These are phyloP conservation scores for Kazachstania sp. DNA, from an alignment of 1,139 yeast species.

Conservation along the genomic window DNA sequence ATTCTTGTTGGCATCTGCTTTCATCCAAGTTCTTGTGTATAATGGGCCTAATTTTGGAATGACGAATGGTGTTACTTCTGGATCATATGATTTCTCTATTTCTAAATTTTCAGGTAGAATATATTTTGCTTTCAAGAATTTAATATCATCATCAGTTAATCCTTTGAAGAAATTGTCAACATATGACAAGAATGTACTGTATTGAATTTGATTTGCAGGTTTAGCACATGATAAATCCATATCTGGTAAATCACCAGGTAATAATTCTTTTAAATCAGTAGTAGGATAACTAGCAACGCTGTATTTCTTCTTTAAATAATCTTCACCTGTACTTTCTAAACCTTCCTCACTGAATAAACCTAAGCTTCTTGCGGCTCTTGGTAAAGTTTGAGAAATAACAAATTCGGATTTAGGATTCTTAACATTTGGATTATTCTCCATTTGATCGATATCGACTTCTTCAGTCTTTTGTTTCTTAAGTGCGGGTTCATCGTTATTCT, in stretches of 20 bases:
- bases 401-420: constrained; percentile 75
- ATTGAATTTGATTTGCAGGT: constrained; percentile 88
- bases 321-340: constrained; percentile 55
- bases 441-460: constrained; percentile 11
- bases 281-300: constrained; percentile 89
- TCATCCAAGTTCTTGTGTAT: constrained; percentile 79
- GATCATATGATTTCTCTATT: constrained; percentile 45
- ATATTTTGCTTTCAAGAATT: constrained; percentile 55
- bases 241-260: constrained; percentile 87
- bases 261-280: constrained; percentile 57
- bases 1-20: constrained; percentile 55
- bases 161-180: constrained; percentile 79
- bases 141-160: constrained; percentile 71
- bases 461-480: constrained; percentile 6
- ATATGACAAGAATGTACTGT: constrained; percentile 75
- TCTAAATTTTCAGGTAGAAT: constrained; percentile 47
- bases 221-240: constrained; percentile 78
- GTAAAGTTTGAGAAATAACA: constrained; percentile 63
- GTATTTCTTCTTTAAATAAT: constrained; percentile 63
- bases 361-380: constrained; percentile 56
- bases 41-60: constrained; percentile 81
- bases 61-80: constrained; percentile 55
- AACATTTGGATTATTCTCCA: constrained; percentile 51
- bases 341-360: constrained; percentile 58
- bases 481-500: constrained; percentile 4